Conservation (phyloP, 2,329 filamentous ascomycete species). For the Plectosphaerella sp. region DNA sequence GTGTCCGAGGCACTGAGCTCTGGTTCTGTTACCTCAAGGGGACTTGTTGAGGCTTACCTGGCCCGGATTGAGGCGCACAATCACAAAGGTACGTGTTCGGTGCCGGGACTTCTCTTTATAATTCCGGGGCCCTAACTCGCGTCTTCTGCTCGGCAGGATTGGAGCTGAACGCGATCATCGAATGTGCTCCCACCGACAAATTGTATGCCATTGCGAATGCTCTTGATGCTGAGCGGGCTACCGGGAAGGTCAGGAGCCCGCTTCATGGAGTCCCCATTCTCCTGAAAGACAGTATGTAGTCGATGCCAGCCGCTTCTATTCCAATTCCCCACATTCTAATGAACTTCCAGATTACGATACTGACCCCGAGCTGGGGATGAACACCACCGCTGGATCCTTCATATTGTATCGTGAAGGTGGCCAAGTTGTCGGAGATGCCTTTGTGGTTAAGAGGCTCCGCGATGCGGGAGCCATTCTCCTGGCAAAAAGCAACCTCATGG, state of each 20-base stretch:
- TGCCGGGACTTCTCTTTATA: too few relatives aligned
- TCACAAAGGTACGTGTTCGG: neutral
- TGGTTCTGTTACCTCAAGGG: neutral
- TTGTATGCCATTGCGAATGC: conserved; percentile 18
- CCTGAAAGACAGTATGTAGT: conserved; percentile 62
- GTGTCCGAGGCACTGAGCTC: neutral
- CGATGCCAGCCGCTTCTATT: conserved; percentile 25
- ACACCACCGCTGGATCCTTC: conserved; percentile 60
- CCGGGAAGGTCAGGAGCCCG: conserved; percentile 26
- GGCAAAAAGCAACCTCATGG: neutral
- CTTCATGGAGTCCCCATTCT: conserved; percentile 62
- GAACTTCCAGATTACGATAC: neutral
- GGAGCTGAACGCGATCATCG: neutral
- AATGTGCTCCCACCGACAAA: neutral
- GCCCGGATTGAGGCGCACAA: neutral
- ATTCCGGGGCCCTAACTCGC: too few relatives aligned
- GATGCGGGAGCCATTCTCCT: neutral
- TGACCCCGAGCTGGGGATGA: conserved; percentile 33
- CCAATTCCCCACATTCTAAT: neutral
- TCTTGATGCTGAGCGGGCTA: conserved; percentile 18
- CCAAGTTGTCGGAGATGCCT: conserved; percentile 52
- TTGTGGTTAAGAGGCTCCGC: neutral
- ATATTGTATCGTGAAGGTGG: conserved; percentile 48
- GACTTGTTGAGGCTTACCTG: neutral
- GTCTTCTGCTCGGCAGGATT: neutral